Evolutionary conservation across 192 early-diverging fungal species (phyloP), one percentile per base, ranked within the genome.

Genomic region (Backusella macrospora): DNA sequence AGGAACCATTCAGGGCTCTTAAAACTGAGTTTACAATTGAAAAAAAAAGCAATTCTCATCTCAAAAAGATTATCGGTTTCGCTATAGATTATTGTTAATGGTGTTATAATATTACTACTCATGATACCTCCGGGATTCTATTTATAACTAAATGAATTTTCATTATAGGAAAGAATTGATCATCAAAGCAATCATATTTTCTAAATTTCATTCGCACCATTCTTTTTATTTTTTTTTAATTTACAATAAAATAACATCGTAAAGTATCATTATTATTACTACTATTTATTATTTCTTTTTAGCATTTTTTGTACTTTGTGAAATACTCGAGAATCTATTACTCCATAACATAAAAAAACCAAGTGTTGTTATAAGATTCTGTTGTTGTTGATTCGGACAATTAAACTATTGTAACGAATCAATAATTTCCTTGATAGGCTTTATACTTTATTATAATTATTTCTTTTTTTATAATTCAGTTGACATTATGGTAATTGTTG

Each of bases 351-450:
- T 6, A 49, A 49, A 49, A 49, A 49, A 48, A 49, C 6, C 6
- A 46, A 46, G 45, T 34, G 2, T 2, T 34, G 45, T 46, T 46
- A 14, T 46, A 10, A 12, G 1, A 65, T n/a, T 18, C 14, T 39
- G 16, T 44, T 16, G 34, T 10, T 66, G 4, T 44, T 40, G 42
- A 67, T 65, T 67, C 63, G 63, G 63, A 65, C 63, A 65, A 65
- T 65, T 65, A 65, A 40, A 65, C n/a, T 15, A 65, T 18, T 65
- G 34, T 39, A 65, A 63, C 48, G n/a, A 49, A n/a, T 16, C 7
- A 49, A 49, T 49, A 49, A 49, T 49, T 49, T 49, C 48, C 48
- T 49, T 18, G 48, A 49, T 49, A n/a, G 48, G 48, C 48, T 49
- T 49, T 49, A 18, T 49, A 49, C 16, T 18, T 49, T 49, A n/a